Conservation (phyloP, 768 basidiomycete genomes). For the Strobilomyces confusus region DNA sequence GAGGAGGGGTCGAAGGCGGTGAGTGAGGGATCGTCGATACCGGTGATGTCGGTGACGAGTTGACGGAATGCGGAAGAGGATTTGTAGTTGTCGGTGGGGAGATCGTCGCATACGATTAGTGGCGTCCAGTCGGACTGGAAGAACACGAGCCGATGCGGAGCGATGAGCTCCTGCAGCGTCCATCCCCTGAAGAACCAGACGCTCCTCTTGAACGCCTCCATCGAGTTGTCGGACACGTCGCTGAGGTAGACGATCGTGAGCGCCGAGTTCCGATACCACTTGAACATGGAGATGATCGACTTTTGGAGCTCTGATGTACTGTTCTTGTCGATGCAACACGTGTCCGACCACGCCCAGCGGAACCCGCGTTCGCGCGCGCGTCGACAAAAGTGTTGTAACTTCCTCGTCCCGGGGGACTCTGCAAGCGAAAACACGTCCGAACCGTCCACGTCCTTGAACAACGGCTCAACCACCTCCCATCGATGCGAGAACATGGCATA, state of each 20-base stretch:
- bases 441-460: constrained; percentile 14
- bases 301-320: constrained; percentile 28
- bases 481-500: constrained; percentile 27
- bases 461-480: constrained; percentile 18
- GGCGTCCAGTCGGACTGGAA: constrained; percentile 22
- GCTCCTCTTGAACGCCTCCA: constrained; percentile 14
- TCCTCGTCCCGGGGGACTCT: constrained; percentile 8
- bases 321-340: constrained; percentile 27
- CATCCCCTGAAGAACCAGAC: constrained; percentile 27
- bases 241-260: constrained; percentile 25
- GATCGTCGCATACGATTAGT: constrained; percentile 11
- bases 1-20: constrained; percentile 18
- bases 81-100: constrained; percentile 20
- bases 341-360: constrained; percentile 28
- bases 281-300: constrained; percentile 31
- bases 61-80: constrained; percentile 8
- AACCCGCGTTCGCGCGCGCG: constrained; percentile 17
- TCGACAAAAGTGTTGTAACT: constrained; percentile 19
- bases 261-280: constrained; percentile 25
- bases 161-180: constrained; percentile 28
- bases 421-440: constrained; percentile 15
- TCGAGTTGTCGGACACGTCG: constrained; percentile 13
- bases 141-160: constrained; percentile 21
- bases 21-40: constrained; percentile 16
- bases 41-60: constrained; percentile 14